Evolutionary conservation across 352 stramenopile genomes (phyloP).

Genomic region (Phytophthora palmivora): DNA sequence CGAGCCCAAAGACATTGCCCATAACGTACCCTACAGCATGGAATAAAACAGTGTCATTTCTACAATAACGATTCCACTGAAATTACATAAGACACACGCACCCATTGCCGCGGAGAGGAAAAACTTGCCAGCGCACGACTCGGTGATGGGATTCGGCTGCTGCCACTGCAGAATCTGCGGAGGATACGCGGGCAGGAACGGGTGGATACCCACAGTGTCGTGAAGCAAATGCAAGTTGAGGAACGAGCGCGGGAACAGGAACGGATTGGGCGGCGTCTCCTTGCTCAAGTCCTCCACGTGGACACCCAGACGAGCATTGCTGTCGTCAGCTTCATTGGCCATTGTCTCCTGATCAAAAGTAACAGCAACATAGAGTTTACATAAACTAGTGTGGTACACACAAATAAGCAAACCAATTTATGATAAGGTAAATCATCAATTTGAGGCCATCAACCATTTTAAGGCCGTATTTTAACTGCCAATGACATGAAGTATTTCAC

Average conservation of each 20-base stretch:
- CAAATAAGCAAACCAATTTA: too few species aligned
- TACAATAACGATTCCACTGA: too few species aligned
- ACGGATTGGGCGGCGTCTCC: slow-evolving; percentile 72
- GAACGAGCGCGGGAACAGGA: slow-evolving; percentile 79
- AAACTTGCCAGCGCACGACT: slow-evolving; percentile 86
- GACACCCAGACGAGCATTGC: slow-evolving; percentile 64
- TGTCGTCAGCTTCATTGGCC: slow-evolving; percentile 38
- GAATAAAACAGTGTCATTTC: slow-evolving; percentile 5
- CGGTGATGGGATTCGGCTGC: slow-evolving; percentile 77
- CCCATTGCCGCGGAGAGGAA: slow-evolving; percentile 81
- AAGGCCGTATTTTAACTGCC: too few species aligned
- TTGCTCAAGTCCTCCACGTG: slow-evolving; percentile 64
- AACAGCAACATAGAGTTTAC: neutral
- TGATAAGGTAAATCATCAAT: too few species aligned
- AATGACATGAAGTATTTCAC: too few species aligned
- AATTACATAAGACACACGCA: slow-evolving; percentile 45
- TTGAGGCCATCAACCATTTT: too few species aligned
- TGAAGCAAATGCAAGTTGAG: slow-evolving; percentile 54
- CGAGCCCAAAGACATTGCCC: slow-evolving; percentile 79
- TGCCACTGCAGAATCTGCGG: slow-evolving; percentile 65
- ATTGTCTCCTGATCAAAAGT: slow-evolving; percentile 1
- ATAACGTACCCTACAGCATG: slow-evolving; percentile 73
- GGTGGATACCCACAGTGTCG: slow-evolving; percentile 64
- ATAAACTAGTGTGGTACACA: slow-evolving; percentile 5
- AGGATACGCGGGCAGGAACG: slow-evolving; percentile 78